These are phyloP conservation scores for Fragaria nilgerrensis DNA, from an alignment of 306 rosid genomes.

Conservation along the genomic window DNA sequence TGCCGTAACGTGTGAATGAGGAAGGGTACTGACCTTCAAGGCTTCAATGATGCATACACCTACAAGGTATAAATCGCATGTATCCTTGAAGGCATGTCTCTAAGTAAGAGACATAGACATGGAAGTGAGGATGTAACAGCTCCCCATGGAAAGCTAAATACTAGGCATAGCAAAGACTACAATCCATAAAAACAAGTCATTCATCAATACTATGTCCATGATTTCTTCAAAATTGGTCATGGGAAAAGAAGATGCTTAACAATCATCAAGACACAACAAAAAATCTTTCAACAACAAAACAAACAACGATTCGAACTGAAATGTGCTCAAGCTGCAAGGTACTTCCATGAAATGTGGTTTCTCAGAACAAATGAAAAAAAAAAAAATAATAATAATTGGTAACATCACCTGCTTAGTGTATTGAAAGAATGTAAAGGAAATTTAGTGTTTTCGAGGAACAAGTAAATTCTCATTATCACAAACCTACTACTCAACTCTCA, in stretches of 20 bases:
- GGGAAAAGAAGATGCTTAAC: background rate
- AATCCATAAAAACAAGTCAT: background rate
- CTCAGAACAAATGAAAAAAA: background rate
- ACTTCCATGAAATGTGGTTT: background rate
- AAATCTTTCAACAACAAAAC: background rate
- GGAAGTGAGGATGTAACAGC: background rate
- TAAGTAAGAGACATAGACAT: background rate
- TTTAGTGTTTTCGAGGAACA: background rate
- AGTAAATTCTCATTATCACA: background rate
- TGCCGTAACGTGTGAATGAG: background rate
- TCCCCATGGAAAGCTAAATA: background rate
- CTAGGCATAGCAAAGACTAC: background rate
- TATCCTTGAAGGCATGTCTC: background rate
- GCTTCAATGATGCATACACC: background rate
- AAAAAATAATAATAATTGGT: background rate
- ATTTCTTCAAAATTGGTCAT: background rate
- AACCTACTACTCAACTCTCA: background rate
- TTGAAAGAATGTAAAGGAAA: background rate
- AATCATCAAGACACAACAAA: background rate
- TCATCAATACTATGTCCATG: background rate
- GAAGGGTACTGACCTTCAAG: background rate
- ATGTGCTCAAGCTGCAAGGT: background rate
- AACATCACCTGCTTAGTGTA: background rate
- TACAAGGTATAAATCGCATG: background rate
- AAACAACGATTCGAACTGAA: background rate